Conservation (phyloP, 169 alveolate species). For the Prorocentrum cordatum region DNA sequence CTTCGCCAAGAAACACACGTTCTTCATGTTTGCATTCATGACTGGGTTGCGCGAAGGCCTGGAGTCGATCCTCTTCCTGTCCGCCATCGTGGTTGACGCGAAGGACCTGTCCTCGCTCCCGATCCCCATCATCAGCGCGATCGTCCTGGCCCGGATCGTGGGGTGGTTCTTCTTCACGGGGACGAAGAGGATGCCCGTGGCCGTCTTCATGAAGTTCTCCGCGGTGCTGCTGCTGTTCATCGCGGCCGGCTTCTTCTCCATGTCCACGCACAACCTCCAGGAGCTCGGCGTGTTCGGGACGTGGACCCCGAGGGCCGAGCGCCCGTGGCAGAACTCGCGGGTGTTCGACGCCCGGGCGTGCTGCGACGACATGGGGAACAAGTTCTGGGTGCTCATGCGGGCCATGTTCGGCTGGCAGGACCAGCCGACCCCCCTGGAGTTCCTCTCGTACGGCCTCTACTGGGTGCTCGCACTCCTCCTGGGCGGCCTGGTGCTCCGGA, state of each 20-base stretch:
- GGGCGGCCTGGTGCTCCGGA: not conserved
- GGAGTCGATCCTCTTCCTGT: slow-evolving; percentile 25
- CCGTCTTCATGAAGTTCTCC: slow-evolving; percentile 17
- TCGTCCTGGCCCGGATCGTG: slow-evolving; percentile 12
- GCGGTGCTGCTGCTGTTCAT: slow-evolving; percentile 28
- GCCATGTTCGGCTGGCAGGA: slow-evolving; percentile 39
- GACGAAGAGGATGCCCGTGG: slow-evolving; percentile 11
- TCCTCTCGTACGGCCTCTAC: slow-evolving; percentile 2
- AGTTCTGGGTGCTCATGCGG: slow-evolving; percentile 19
- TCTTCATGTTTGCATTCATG: slow-evolving; percentile 21
- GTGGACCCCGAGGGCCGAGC: slow-evolving; percentile 8
- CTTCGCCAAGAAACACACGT: slow-evolving; percentile 20
- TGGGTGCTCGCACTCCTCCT: not conserved
- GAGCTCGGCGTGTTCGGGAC: slow-evolving; percentile 26
- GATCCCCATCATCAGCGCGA: slow-evolving; percentile 22
- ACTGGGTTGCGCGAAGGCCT: slow-evolving; percentile 20
- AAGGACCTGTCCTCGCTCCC: slow-evolving; percentile 31
- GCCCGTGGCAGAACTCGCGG: slow-evolving; percentile 24
- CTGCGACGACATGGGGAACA: slow-evolving; percentile 34
- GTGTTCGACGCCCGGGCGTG: slow-evolving; percentile 27
- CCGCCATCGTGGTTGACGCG: slow-evolving; percentile 8
- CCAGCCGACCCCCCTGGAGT: slow-evolving; percentile 12
- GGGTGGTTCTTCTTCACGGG: slow-evolving; percentile 40
- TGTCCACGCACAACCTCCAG: slow-evolving; percentile 24
- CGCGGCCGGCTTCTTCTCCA: slow-evolving; percentile 31